These are phyloP conservation scores for Pleurotus citrinopileatus DNA, from an alignment of 768 basidiomycete genomes.

Conservation along the genomic window DNA sequence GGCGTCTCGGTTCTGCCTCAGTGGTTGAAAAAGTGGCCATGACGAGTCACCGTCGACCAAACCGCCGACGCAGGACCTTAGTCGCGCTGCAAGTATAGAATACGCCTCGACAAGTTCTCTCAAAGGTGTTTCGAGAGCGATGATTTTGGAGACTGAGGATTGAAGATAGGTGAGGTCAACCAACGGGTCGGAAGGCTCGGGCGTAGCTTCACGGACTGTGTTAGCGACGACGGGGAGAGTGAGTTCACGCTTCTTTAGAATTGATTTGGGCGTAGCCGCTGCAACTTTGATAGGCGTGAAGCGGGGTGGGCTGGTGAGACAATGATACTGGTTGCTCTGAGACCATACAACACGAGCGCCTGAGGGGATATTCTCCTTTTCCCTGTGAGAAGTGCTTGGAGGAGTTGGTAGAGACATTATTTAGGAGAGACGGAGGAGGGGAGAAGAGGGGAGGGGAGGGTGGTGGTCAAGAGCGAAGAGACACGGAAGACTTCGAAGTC, in stretches of 20 bases:
- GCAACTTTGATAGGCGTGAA: slow-evolving; percentile 25
- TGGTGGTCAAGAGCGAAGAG: slow-evolving; percentile 10
- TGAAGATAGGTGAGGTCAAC: slow-evolving; percentile 61
- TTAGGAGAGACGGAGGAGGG: slow-evolving; percentile 13
- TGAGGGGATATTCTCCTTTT: slow-evolving; percentile 46
- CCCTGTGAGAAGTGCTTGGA: slow-evolving; percentile 54
- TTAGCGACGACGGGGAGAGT: slow-evolving; percentile 33
- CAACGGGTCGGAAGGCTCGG: slow-evolving; percentile 73
- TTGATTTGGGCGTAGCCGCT: slow-evolving; percentile 52
- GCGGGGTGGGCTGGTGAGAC: slow-evolving; percentile 30
- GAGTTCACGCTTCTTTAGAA: slow-evolving; percentile 57
- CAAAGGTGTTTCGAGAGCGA: slow-evolving; percentile 44
- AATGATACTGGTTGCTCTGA: slow-evolving; percentile 45
- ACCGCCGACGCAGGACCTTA: slow-evolving; percentile 44
- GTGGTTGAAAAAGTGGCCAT: slow-evolving; percentile 71
- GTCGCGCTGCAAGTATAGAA: slow-evolving; percentile 62
- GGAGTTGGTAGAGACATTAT: slow-evolving; percentile 59
- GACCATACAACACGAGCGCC: slow-evolving; percentile 48
- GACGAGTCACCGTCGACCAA: slow-evolving; percentile 55
- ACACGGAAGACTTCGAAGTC: slow-evolving; percentile 15
- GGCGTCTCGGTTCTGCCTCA: slow-evolving; percentile 48
- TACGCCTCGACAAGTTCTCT: slow-evolving; percentile 72
- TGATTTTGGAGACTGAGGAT: slow-evolving; percentile 60
- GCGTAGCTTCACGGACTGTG: slow-evolving; percentile 60
- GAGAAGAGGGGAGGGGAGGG: slow-evolving; percentile 15